Percentiles rank a stretch among this genome's conserved stretches.
phyloP scores from a whole-genome alignment of 75 land plant genomes.

The Gnetum montanum region DNA sequence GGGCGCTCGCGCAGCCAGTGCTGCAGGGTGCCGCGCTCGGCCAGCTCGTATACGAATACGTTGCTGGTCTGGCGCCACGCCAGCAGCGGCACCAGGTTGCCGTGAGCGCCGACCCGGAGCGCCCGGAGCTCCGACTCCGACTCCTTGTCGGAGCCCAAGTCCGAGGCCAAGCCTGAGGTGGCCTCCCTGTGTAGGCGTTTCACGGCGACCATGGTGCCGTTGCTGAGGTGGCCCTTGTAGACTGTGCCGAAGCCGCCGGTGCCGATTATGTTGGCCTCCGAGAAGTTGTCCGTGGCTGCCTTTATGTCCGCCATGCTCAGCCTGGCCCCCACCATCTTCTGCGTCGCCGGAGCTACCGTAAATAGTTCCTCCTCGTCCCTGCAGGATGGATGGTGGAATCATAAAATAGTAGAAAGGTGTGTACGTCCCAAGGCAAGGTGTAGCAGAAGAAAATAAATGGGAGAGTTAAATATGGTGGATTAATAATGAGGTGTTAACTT shows the following conservation, averaged over 20 bases:
- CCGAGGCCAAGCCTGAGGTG: constrained; percentile 9
- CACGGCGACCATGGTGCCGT: constrained; percentile 17
- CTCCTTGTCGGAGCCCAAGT: no score
- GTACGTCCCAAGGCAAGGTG: no score
- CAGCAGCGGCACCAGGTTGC: constrained; percentile 20
- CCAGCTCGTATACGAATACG: constrained; percentile 18
- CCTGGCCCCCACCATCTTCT: no score
- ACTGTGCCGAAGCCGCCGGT: constrained; percentile 24
- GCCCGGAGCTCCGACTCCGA: constrained; percentile 26
- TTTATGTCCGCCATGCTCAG: constrained; percentile 20
- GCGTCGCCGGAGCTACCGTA: no score
- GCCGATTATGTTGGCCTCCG: constrained; percentile 12
- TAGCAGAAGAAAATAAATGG: no score
- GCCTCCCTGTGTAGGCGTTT: constrained; percentile 19
- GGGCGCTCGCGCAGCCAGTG: constrained; percentile 21
- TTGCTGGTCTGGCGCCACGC: constrained; percentile 22
- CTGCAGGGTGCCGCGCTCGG: constrained; percentile 17
- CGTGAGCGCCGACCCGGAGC: constrained; percentile 15
- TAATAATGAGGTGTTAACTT: no score
- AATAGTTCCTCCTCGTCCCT: no score
- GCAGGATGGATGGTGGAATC: no score
- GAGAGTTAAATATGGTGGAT: no score
- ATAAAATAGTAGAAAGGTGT: no score
- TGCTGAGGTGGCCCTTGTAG: constrained; percentile 18
- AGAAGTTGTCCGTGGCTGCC: constrained; percentile 16